Percentiles rank a stretch among this genome's conserved stretches.
phyloP scores from a whole-genome alignment of 371 early-diverging fungal genomes.

The Mucor velutinosus region DNA sequence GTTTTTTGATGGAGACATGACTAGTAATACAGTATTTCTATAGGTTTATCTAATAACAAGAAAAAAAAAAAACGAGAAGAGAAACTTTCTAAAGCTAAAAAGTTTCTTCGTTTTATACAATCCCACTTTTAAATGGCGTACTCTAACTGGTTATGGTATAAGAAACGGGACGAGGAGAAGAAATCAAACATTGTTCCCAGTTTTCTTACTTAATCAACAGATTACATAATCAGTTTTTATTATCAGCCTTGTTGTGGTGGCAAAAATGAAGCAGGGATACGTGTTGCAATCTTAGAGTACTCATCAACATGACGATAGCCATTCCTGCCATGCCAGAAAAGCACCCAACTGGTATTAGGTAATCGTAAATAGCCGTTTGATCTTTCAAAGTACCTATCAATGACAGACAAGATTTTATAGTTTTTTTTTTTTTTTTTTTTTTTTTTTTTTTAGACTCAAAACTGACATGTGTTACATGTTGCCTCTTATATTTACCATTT shows the following conservation, averaged over 20 bases:
- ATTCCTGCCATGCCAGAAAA: conserved; percentile 75
- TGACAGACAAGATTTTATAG: background rate
- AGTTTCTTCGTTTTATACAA: background rate
- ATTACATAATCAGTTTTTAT: background rate
- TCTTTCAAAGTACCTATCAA: conserved; percentile 83
- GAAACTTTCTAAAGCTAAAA: background rate
- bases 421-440: no score
- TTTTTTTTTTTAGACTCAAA: background rate
- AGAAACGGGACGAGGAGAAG: background rate
- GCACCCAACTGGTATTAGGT: conserved; percentile 70
- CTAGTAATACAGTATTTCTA: background rate
- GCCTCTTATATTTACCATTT: conserved; percentile 66
- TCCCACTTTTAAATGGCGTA: background rate
- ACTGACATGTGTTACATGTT: conserved; percentile 1
- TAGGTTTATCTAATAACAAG: background rate
- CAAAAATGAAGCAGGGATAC: conserved; percentile 45
- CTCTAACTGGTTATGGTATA: background rate
- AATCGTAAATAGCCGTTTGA: conserved; percentile 74
- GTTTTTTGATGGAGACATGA: conserved; percentile 13
- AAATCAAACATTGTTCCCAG: background rate
- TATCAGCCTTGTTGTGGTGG: background rate
- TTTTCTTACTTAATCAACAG: background rate
- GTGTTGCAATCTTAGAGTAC: conserved; percentile 37
- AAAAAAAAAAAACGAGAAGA: background rate
- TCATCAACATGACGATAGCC: conserved; percentile 43